These are phyloP conservation scores for Acorus gramineus DNA, from an alignment of 106 monocot species.

Conservation along the genomic window DNA sequence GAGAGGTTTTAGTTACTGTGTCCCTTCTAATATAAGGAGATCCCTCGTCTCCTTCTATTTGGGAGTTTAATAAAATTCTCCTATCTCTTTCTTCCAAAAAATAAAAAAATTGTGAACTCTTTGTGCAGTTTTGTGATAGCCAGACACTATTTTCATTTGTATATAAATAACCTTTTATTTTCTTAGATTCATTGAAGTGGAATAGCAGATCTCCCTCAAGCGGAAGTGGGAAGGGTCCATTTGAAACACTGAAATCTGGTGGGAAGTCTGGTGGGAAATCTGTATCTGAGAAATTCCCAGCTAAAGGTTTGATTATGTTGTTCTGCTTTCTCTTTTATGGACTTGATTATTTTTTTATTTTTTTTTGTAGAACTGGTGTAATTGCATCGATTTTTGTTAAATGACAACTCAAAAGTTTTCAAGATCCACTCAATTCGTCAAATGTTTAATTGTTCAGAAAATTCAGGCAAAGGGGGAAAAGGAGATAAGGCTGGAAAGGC, in stretches of 20 bases:
- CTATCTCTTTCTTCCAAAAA: not conserved
- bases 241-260: constrained; percentile 16
- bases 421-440: not conserved
- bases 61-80: no score
- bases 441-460: constrained; percentile 15
- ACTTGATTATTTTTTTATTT: not conserved
- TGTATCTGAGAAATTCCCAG: constrained; percentile 3
- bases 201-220: constrained; percentile 5
- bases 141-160: not conserved
- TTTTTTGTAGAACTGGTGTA: not conserved
- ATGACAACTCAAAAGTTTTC: not conserved
- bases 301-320: constrained; percentile 24
- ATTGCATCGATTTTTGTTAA: not conserved
- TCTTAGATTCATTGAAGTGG: constrained; percentile 29
- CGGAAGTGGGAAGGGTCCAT: constrained; percentile 18
- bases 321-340: not conserved
- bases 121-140: not conserved
- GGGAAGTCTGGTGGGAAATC: constrained; percentile 23
- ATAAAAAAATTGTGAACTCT: not conserved
- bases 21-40: no score
- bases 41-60: no score
- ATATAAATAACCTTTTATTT: constrained; percentile 1
- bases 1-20: no score
- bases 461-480: constrained; percentile 37
- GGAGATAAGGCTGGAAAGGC: constrained; percentile 28